Conservation (phyloP, 108 stramenopile genomes). For the Cyclotella baltica region DNA sequence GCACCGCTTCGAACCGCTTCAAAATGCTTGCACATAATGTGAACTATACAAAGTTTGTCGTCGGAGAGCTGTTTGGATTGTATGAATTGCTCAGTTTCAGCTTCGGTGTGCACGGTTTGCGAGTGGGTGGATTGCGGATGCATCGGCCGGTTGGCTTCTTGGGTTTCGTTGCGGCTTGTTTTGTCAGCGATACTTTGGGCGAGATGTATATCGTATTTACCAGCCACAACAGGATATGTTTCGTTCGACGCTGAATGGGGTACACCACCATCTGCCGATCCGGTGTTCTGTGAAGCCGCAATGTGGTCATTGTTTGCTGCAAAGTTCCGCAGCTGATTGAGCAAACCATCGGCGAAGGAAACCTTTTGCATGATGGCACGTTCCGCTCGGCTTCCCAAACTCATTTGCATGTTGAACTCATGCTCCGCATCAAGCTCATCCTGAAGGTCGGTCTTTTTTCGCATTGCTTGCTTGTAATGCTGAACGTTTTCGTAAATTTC, state of each 20-base stretch:
- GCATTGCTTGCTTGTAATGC: background rate
- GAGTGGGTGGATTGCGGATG: background rate
- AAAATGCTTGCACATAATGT: background rate
- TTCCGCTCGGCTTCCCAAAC: background rate
- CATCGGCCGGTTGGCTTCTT: too few relatives aligned
- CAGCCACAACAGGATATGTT: background rate
- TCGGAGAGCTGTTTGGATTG: background rate
- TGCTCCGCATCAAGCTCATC: constrained; percentile 3
- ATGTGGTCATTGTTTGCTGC: too few relatives aligned
- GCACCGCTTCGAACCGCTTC: background rate
- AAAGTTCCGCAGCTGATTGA: background rate
- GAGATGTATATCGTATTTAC: background rate
- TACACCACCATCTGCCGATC: background rate
- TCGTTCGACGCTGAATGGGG: background rate
- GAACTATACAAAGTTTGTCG: background rate
- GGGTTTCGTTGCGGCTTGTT: too few relatives aligned
- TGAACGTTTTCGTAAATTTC: background rate
- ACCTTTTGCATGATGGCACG: background rate
- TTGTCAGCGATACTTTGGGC: background rate
- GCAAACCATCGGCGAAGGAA: background rate
- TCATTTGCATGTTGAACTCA: background rate
- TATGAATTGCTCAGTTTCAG: background rate
- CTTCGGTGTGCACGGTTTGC: background rate
- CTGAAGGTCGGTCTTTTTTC: background rate
- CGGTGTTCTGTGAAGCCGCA: background rate